Base-by-base conservation (phyloP, 345 rosid genomes). In the Punica granatum region DNA sequence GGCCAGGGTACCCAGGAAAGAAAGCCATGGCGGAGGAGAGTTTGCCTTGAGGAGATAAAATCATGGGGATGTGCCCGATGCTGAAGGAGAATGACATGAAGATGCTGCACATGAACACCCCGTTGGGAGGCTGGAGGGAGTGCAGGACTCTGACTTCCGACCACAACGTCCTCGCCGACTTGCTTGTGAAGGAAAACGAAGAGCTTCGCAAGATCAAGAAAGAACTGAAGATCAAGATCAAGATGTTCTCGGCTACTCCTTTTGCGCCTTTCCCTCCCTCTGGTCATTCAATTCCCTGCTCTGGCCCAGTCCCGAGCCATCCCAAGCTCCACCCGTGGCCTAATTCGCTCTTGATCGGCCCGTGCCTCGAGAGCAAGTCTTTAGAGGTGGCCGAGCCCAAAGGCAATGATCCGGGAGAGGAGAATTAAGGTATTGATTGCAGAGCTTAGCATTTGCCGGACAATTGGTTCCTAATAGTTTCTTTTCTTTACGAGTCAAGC, bases 41-140 rank as follows among this genome's bases (percentile, higher is more conserved):
- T n/a, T 32, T 66, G 46, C 69, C 48, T 66, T 32, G 58, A 39
- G 7, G 68, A n/a, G 39, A 48, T 66, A 28, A 43, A 33, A 18
- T 4, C 7, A 66, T 30, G 3, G 18, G 28, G 23, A 12, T 19
- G 18, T 4, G 13, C 51, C 59, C 68, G 12, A 31, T 15, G 60
- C 35, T 66, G 15, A 41, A 66, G 39, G 39, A 65, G 56, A 65
- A 65, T 49, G 54, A 65, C 13, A 46, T 48, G 12, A 66, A 23
- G 68, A 30, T 66, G 60, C 54, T 66, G 68, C 68, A 66, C 41
- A 33, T 48, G 37, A 66, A 48, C 23, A 59, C 23, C 18, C 5
- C 42, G 4, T 7, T 66, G 0, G 60, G 28, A 13, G n/a, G 36
- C 23, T 6, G 69, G 69, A 66, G 25, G 13, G 69, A 33, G 56